These are phyloP conservation scores for Camelina sativa DNA, from an alignment of 345 rosid species.

Conservation along the genomic window DNA sequence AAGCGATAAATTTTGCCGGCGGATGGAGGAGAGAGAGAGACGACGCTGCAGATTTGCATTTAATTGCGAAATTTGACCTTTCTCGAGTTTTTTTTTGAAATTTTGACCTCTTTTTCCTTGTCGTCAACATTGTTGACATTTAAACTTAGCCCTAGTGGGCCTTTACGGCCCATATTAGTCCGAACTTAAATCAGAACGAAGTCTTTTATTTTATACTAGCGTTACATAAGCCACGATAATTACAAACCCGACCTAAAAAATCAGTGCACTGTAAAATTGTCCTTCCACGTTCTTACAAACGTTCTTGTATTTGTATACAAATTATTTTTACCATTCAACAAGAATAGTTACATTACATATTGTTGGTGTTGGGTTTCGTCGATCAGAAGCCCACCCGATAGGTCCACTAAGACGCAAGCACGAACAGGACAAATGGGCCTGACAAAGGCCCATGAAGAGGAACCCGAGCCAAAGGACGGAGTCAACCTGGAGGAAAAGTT, in stretches of 20 bases:
- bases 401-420: too few species aligned
- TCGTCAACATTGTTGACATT: background rate
- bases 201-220: too few species aligned
- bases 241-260: background rate
- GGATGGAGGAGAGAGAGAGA: conserved; percentile 7
- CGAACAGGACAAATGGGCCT: too few species aligned
- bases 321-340: background rate
- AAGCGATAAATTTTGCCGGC: conserved; percentile 27
- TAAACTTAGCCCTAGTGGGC: background rate
- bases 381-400: too few species aligned
- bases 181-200: too few species aligned
- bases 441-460: too few species aligned
- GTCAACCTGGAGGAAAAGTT: too few species aligned
- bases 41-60: conserved; percentile 20
- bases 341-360: background rate
- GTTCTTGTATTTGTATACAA: too few species aligned
- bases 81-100: conserved; percentile 9
- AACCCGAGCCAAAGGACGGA: too few species aligned
- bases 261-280: background rate
- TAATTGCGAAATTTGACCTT: conserved; percentile 29
- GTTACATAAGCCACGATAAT: too few species aligned
- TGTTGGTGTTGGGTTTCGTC: too few species aligned
- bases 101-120: background rate
- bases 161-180: conserved; percentile 3
- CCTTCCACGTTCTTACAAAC: background rate